Conservation (phyloP, 768 basidiomycete genomes). For the Suillus subalutaceus region DNA sequence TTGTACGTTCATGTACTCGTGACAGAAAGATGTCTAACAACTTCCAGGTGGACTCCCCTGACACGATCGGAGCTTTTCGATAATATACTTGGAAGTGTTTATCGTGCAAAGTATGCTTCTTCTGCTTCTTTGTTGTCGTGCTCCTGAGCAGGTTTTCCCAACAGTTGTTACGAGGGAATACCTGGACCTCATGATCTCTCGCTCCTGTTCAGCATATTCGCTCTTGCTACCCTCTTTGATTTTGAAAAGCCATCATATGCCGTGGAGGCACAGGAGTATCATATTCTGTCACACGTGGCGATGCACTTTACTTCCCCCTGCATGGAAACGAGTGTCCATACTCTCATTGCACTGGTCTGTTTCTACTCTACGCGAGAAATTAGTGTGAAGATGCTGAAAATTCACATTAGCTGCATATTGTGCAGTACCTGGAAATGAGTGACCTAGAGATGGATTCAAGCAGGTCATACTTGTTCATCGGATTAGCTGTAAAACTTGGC, state of each 20-base stretch:
- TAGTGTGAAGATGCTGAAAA: neutral
- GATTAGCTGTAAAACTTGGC: conserved; percentile 59
- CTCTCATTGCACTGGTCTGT: conserved; percentile 60
- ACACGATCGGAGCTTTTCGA: conserved; percentile 58
- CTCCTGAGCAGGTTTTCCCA: conserved; percentile 9
- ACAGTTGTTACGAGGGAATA: conserved; percentile 42
- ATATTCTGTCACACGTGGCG: conserved; percentile 56
- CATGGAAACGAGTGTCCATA: conserved; percentile 52
- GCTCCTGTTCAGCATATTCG: conserved; percentile 66
- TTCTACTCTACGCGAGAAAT: conserved; percentile 19
- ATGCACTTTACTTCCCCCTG: conserved; percentile 49
- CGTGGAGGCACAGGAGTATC: conserved; percentile 62
- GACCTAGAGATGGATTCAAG: conserved; percentile 53
- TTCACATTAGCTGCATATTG: conserved; percentile 39
- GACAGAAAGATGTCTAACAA: conserved; percentile 1
- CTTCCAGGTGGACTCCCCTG: conserved; percentile 54
- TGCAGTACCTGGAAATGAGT: conserved; percentile 56
- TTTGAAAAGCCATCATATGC: conserved; percentile 48
- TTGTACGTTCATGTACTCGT: conserved; percentile 43
- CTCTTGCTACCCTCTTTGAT: conserved; percentile 68
- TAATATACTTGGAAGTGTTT: conserved; percentile 55
- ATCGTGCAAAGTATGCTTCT: conserved; percentile 50
- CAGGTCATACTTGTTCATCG: conserved; percentile 58
- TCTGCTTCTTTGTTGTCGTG: neutral
- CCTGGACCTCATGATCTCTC: conserved; percentile 57